These are phyloP conservation scores for Chaetoceros tenuissimus DNA, from an alignment of 108 stramenopile genomes.

Conservation along the genomic window DNA sequence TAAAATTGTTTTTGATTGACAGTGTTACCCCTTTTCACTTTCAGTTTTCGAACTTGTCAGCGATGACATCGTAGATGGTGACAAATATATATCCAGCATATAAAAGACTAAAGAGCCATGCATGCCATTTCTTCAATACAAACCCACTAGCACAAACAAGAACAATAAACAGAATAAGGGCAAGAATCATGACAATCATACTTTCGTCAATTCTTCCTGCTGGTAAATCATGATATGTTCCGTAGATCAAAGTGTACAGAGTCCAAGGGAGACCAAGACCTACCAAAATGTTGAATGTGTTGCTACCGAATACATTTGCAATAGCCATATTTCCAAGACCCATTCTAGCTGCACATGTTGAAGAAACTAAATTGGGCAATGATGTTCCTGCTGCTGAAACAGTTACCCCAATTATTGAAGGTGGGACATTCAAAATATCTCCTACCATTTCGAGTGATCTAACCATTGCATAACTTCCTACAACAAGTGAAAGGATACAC, in stretches of 20 bases:
- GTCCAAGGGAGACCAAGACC: constrained; percentile 85
- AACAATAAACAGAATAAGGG: constrained; percentile 43
- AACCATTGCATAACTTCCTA: constrained; percentile 63
- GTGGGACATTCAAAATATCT: constrained; percentile 52
- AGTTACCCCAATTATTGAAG: constrained; percentile 67
- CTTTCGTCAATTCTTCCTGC: constrained; percentile 54
- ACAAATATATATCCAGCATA: constrained; percentile 57
- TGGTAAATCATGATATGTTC: constrained; percentile 43
- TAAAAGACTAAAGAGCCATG: constrained; percentile 35
- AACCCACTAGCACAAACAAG: constrained; percentile 42
- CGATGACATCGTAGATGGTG: too few relatives aligned
- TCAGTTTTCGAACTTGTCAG: too few relatives aligned
- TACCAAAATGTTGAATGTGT: constrained; percentile 84
- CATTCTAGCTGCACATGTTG: constrained; percentile 68
- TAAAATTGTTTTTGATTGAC: too few relatives aligned
- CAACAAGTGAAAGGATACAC: constrained; percentile 55
- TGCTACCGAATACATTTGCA: constrained; percentile 78
- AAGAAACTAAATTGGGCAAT: constrained; percentile 56
- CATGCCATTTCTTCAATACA: constrained; percentile 61
- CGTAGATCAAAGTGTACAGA: constrained; percentile 43
- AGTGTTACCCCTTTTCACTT: too few relatives aligned
- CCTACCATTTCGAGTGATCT: constrained; percentile 60
- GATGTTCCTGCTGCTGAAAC: constrained; percentile 71
- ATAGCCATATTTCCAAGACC: constrained; percentile 89
- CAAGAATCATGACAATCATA: constrained; percentile 41